phyloP scores from a whole-genome alignment of 371 early-diverging fungal genomes.

The Scutellospora calospora region DNA sequence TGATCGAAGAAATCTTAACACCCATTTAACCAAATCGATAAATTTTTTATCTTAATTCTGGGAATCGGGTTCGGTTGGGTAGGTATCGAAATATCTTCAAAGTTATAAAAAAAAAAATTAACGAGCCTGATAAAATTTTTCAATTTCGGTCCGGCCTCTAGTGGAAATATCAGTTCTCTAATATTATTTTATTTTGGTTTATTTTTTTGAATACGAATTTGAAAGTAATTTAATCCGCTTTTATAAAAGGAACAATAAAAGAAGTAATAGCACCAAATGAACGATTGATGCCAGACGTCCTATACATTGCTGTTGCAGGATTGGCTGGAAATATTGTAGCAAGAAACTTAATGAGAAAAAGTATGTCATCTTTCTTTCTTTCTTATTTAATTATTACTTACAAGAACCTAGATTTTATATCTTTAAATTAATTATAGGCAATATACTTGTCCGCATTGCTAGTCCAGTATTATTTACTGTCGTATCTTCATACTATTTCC shows the following conservation, averaged over 20 bases:
- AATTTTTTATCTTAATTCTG: too few species aligned
- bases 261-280: conserved; percentile 29
- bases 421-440: neutral
- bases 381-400: neutral
- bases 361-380: neutral
- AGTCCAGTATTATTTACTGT: conserved; percentile 39
- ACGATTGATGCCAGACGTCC: conserved; percentile 37
- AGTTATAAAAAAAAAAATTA: too few species aligned
- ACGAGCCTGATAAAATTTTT: too few species aligned
- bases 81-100: too few species aligned
- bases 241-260: conserved; percentile 28
- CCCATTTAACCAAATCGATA: too few species aligned
- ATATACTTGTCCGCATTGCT: conserved; percentile 16
- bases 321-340: conserved; percentile 33
- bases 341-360: conserved; percentile 8
- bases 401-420: neutral
- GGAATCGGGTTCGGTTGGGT: too few species aligned
- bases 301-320: conserved; percentile 33
- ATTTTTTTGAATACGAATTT: too few species aligned
- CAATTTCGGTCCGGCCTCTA: too few species aligned
- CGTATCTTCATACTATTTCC: conserved; percentile 38
- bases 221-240: too few species aligned
- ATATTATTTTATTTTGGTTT: too few species aligned
- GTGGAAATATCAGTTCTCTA: too few species aligned
- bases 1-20: too few species aligned